A percentile compares a stretch with the other conserved stretches of the same genome.
Conservation (phyloP, 148 eudicot species). For the Arbutus unedo region DNA sequence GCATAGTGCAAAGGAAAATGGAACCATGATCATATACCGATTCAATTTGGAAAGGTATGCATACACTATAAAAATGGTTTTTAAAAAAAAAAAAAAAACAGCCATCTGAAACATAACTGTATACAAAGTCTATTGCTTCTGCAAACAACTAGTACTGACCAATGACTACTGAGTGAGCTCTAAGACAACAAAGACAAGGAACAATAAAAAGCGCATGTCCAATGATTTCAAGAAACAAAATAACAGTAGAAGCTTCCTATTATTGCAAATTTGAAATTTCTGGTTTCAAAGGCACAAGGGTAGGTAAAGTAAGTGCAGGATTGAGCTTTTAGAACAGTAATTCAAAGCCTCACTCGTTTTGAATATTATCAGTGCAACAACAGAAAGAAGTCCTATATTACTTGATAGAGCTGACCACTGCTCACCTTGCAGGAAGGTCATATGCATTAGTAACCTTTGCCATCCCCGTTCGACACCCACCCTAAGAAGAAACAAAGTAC, state of each 20-base stretch:
- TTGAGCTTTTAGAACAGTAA: neutral
- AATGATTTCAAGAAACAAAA: constrained; percentile 1
- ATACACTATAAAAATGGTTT: neutral
- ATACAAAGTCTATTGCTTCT: neutral
- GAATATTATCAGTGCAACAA: neutral
- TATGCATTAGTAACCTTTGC: constrained; percentile 94
- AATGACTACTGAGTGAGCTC: neutral
- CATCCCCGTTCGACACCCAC: constrained; percentile 99
- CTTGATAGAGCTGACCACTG: constrained; percentile 8
- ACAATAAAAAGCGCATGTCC: neutral
- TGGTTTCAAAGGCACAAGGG: neutral
- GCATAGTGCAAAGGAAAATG: neutral
- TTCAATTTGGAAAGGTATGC: neutral
- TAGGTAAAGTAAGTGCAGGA: neutral
- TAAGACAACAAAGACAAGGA: neutral
- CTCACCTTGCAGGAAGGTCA: constrained; percentile 97
- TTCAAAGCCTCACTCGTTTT: neutral
- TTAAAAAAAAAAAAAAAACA: neutral
- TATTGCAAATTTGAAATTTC: neutral
- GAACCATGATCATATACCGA: neutral
- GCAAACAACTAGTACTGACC: neutral
- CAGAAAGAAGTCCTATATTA: neutral
- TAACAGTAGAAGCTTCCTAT: neutral
- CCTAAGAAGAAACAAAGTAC: constrained; percentile 45
- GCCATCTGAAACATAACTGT: neutral